These are phyloP conservation scores for Picocystis salinarum DNA, from an alignment of 139 green algal species.

Conservation along the genomic window DNA sequence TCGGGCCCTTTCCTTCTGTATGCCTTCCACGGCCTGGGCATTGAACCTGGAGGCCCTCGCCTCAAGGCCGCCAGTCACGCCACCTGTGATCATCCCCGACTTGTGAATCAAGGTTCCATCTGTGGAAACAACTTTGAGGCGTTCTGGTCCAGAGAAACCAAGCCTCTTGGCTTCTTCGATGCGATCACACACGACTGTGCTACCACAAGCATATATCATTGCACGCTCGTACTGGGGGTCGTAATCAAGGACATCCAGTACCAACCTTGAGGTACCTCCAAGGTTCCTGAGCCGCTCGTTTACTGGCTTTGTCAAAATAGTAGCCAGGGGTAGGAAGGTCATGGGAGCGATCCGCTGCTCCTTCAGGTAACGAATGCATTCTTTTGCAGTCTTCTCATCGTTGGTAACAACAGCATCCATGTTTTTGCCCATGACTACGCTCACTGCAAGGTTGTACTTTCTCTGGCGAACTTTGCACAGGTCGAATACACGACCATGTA, in stretches of 20 bases:
- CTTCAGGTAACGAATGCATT: constrained; percentile 53
- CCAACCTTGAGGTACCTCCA: constrained; percentile 47
- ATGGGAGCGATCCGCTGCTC: constrained; percentile 47
- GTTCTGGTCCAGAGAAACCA: constrained; percentile 24
- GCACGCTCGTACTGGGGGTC: constrained; percentile 37
- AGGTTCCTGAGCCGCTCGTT: constrained; percentile 61
- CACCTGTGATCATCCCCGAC: constrained; percentile 60
- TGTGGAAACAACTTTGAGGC: constrained; percentile 39
- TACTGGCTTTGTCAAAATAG: constrained; percentile 30
- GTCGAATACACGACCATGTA: constrained; percentile 62
- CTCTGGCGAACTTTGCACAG: constrained; percentile 48
- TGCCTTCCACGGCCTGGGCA: constrained; percentile 1
- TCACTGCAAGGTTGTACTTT: constrained; percentile 69
- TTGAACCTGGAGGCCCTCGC: not conserved
- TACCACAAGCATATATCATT: constrained; percentile 49
- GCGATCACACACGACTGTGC: constrained; percentile 76
- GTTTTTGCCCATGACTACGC: constrained; percentile 59
- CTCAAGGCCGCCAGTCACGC: constrained; percentile 8
- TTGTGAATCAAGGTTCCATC: constrained; percentile 79
- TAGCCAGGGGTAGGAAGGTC: constrained; percentile 71
- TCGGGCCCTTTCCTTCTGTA: constrained; percentile 5
- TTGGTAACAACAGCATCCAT: constrained; percentile 82
- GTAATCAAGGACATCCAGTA: constrained; percentile 56
- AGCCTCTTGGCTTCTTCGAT: constrained; percentile 53
- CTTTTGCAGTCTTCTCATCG: constrained; percentile 38